Percentiles rank a stretch among this genome's conserved stretches.
Evolutionary conservation across 2,329 filamentous ascomycete species (phyloP).

Genomic region (Periglandula ipomoeae): DNA sequence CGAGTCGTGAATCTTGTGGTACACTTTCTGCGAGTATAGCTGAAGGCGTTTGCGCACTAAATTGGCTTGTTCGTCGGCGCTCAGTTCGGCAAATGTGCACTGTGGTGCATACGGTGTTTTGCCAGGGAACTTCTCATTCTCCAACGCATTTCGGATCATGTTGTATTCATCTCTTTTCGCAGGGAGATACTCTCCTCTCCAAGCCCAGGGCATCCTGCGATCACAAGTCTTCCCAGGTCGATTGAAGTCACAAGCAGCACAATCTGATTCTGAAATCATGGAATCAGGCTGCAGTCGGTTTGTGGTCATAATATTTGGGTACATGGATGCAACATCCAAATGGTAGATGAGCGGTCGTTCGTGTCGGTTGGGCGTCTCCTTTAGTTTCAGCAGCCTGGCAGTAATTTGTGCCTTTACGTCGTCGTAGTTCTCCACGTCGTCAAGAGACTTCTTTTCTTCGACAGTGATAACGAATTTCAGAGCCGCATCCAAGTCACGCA

Average conservation of each 20-base stretch:
- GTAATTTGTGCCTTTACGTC: slow-evolving; percentile 78
- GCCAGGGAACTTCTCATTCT: slow-evolving; percentile 87
- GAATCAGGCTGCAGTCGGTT: slow-evolving; percentile 96
- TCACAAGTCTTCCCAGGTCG: slow-evolving; percentile 95
- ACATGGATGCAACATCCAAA: slow-evolving; percentile 98
- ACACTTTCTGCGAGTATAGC: slow-evolving; percentile 95
- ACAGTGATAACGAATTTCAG: slow-evolving; percentile 79
- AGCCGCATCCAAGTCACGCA: slow-evolving; percentile 78
- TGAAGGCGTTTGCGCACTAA: slow-evolving; percentile 81
- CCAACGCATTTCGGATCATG: slow-evolving; percentile 88
- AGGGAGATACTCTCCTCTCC: slow-evolving; percentile 94
- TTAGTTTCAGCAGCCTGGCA: slow-evolving; percentile 61
- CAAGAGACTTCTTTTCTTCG: slow-evolving; percentile 73
- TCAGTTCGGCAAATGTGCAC: slow-evolving; percentile 72
- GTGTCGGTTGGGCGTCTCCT: slow-evolving; percentile 70
- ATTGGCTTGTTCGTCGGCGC: slow-evolving; percentile 69
- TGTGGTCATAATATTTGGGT: slow-evolving; percentile 99
- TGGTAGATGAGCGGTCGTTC: slow-evolving; percentile 94
- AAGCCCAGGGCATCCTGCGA: slow-evolving; percentile 88
- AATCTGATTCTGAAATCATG: slow-evolving; percentile 96
- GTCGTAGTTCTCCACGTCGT: slow-evolving; percentile 72
- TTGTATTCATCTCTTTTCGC: slow-evolving; percentile 98
- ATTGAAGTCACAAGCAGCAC: slow-evolving; percentile 97
- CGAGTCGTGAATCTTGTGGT: slow-evolving; percentile 96
- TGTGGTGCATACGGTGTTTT: slow-evolving; percentile 60